Base-by-base conservation (phyloP, 768 basidiomycete genomes). In the Russula sp. region DNA sequence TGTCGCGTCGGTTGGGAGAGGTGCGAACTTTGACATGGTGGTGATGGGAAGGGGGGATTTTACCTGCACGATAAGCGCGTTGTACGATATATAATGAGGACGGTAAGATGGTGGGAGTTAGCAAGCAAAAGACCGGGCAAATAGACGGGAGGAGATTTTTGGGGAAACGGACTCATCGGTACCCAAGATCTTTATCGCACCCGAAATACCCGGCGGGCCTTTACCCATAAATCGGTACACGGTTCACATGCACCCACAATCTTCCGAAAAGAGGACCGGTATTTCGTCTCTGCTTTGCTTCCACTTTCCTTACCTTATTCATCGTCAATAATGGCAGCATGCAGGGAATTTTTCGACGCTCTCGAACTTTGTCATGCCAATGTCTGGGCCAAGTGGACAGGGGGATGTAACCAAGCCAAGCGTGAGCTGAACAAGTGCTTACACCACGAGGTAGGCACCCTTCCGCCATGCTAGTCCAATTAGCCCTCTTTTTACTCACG, bases 341-440 rank as follows among this genome's bases (percentile, higher is more conserved):
- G 89, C 77, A 82, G 78, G 70, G 88, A 89, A 18, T 86, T 91
- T 70, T 88, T 91, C 59, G 76, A 89, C 66, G 89, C 89, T 2
- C 83, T 91, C 31, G 82, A 90, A 55, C 75, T 79, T 52, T 91
- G 89, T 70, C 89, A 91, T 70, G 71, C 76, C 20, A 81, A 77
- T 69, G 77, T 72, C 59, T 89, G 86, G 86, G 79, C 80, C 31
- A 82, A 83, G 65, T 79, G 87, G 64, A 81, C 84, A 1, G 89
- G 89, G 22, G 81, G 78, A 18, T 91, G 89, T 72, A 91, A 91
- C 69, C 75, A 70, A 61, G 78, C 80, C 56, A 91, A 91, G 75
- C 76, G 83, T 59, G 80, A 83, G 50, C 76, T 91, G 68, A 89
- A 88, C 69, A 75, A 77, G 58, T 91, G 89, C 75, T 76, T 91